Evolutionary conservation across 768 basidiomycete genomes (phyloP).

Genomic region (Boletus coccyginus): DNA sequence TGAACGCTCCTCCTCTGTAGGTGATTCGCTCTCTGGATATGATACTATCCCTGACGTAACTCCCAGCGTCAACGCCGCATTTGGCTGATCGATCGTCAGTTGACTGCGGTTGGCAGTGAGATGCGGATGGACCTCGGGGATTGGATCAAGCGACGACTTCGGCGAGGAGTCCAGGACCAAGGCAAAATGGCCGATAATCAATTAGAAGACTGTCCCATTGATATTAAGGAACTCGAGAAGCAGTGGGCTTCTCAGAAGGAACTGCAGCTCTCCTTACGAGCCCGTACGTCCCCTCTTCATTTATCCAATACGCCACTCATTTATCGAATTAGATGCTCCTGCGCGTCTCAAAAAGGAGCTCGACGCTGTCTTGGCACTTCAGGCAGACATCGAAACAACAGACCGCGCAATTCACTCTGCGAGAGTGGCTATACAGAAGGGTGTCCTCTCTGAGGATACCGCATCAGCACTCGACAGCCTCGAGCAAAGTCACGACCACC

Average conservation of each 20-base stretch:
- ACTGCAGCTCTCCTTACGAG: neutral
- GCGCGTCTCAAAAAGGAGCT: neutral
- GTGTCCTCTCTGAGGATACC: no score
- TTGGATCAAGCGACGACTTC: conserved; percentile 29
- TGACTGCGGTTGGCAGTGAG: neutral
- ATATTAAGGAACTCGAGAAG: conserved; percentile 13
- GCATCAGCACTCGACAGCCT: no score
- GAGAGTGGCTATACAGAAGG: no score
- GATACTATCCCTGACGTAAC: no score
- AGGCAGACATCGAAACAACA: no score
- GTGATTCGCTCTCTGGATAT: no score
- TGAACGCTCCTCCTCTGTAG: conserved; percentile 32
- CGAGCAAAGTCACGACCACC: no score
- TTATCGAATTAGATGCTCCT: neutral
- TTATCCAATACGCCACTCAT: no score
- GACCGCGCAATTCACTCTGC: no score
- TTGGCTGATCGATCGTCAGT: conserved; percentile 36
- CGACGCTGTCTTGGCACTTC: no score
- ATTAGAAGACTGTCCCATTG: conserved; percentile 19
- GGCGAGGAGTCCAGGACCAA: conserved; percentile 14
- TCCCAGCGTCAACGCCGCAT: conserved; percentile 22
- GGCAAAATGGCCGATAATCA: conserved; percentile 13
- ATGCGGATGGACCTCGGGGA: conserved; percentile 14
- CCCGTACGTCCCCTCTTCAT: neutral
- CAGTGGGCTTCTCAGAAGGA: conserved; percentile 30